Evolutionary conservation across 2,329 filamentous ascomycete species (phyloP).

Genomic region (Exophiala aquamarina): DNA sequence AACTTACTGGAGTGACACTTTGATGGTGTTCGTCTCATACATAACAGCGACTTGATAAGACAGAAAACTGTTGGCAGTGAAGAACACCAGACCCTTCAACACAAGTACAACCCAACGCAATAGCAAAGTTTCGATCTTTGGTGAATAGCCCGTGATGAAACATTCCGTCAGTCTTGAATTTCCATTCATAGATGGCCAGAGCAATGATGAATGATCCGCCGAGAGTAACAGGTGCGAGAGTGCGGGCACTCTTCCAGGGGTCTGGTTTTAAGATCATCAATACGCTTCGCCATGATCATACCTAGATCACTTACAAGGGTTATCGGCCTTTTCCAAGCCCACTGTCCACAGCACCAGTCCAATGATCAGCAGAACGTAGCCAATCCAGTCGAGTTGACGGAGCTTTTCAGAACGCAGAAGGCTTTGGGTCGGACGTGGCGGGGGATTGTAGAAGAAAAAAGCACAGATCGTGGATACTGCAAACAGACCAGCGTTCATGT

Average conservation of each 20-base stretch:
- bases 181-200: constrained; percentile 55
- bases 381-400: constrained; percentile 9
- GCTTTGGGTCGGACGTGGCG: constrained; percentile 6
- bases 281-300: too few relatives aligned
- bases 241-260: constrained; percentile 51
- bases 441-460: constrained; percentile 11
- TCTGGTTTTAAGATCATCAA: too few relatives aligned
- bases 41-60: constrained; percentile 8
- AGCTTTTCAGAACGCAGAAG: constrained; percentile 7
- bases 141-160: constrained; percentile 49
- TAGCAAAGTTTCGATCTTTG: constrained; percentile 58
- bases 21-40: neutral
- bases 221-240: constrained; percentile 50
- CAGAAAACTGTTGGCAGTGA: constrained; percentile 45
- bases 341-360: constrained; percentile 49
- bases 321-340: constrained; percentile 57
- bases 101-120: constrained; percentile 56
- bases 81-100: constrained; percentile 65
- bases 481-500: constrained; percentile 9
- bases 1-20: constrained; percentile 36
- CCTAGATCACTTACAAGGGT: constrained; percentile 46
- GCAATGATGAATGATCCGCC: constrained; percentile 43
- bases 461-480: constrained; percentile 4
- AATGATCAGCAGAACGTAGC: constrained; percentile 5
- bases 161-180: constrained; percentile 51